These are phyloP conservation scores for Aspergillus luchuensis DNA, from an alignment of 2,329 filamentous ascomycete genomes.

Conservation along the genomic window DNA sequence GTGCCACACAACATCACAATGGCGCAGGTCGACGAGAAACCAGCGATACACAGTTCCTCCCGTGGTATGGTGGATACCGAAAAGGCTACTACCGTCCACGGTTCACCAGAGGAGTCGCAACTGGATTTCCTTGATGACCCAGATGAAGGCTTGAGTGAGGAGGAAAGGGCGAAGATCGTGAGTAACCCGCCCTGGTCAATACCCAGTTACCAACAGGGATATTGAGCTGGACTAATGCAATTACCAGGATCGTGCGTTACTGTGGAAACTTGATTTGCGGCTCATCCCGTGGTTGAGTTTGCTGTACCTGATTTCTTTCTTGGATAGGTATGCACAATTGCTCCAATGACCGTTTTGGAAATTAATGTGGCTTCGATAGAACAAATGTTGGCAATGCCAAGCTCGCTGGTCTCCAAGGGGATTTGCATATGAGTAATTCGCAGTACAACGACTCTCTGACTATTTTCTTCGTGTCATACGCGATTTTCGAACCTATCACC, in stretches of 20 bases:
- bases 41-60: not conserved
- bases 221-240: not conserved
- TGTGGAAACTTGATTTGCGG: slow-evolving; percentile 49
- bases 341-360: not conserved
- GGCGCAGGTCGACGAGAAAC: slow-evolving; percentile 19
- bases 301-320: slow-evolving; percentile 47
- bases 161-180: slow-evolving; percentile 65
- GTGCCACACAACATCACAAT: slow-evolving; percentile 10
- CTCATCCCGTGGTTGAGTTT: slow-evolving; percentile 51
- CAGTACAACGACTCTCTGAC: slow-evolving; percentile 76
- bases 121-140: slow-evolving; percentile 49
- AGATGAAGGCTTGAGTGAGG: slow-evolving; percentile 65
- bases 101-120: slow-evolving; percentile 11
- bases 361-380: slow-evolving; percentile 14
- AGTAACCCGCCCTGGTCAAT: slow-evolving; percentile 24
- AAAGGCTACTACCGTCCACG: slow-evolving; percentile 13
- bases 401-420: slow-evolving; percentile 58
- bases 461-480: slow-evolving; percentile 86
- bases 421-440: slow-evolving; percentile 63
- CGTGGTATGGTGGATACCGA: slow-evolving; percentile 26
- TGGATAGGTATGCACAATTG: slow-evolving; percentile 35
- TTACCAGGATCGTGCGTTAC: slow-evolving; percentile 45
- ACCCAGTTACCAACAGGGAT: not conserved
- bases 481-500: slow-evolving; percentile 72
- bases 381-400: slow-evolving; percentile 79